Evolutionary conservation across 2,329 filamentous ascomycete genomes (phyloP).

Genomic region (Aspergillus tanneri): DNA sequence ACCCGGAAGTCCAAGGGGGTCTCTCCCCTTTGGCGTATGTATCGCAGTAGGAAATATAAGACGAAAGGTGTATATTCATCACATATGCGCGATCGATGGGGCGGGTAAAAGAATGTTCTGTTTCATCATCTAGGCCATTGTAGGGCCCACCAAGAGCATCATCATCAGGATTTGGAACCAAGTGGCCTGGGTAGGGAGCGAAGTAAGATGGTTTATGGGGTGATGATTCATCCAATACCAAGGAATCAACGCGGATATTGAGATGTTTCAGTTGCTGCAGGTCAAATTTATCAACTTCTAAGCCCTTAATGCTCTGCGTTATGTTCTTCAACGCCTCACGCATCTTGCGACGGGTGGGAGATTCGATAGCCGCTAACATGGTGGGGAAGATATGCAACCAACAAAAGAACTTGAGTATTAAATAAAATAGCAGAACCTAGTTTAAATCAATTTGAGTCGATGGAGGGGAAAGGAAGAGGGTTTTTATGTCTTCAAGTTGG

Average conservation of each 20-base stretch:
- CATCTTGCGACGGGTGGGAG: slow-evolving; percentile 3
- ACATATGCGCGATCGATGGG: slow-evolving; percentile 5
- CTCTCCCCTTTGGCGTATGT: neutral
- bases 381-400: no score
- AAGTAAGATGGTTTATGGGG: slow-evolving; percentile 3
- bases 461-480: no score
- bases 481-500: no score
- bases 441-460: no score
- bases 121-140: slow-evolving; percentile 6
- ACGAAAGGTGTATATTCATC: slow-evolving; percentile 6
- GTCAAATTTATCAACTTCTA: slow-evolving; percentile 7
- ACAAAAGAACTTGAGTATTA: no score
- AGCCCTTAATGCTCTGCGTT: neutral
- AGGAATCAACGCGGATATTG: slow-evolving; percentile 3
- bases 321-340: slow-evolving; percentile 1
- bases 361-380: slow-evolving; percentile 2
- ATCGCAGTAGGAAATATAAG: slow-evolving; percentile 7
- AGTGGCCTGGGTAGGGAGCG: slow-evolving; percentile 6
- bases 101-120: slow-evolving; percentile 1
- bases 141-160: slow-evolving; percentile 4
- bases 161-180: slow-evolving; percentile 1
- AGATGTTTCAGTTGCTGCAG: slow-evolving; percentile 4
- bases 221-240: slow-evolving; percentile 3
- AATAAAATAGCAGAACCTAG: no score
- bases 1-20: slow-evolving; percentile 7